Conservation (phyloP, 768 basidiomycete genomes). For the Lyophyllum decastes region DNA sequence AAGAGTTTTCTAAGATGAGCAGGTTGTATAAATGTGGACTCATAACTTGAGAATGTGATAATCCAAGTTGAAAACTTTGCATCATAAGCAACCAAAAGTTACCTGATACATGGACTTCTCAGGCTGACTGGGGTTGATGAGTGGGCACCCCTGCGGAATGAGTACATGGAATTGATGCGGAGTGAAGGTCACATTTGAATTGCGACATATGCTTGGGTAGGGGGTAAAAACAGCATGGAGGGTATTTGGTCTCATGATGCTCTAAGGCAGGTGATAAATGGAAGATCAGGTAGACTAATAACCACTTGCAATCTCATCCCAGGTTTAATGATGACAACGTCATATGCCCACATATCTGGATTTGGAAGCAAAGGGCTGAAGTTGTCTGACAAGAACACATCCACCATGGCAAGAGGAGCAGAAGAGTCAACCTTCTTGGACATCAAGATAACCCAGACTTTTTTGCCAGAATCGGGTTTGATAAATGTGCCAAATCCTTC, state of each 20-base stretch:
- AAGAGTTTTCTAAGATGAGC: too few species aligned
- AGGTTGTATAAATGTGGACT: too few species aligned
- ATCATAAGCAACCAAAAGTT: too few species aligned
- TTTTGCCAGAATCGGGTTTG: background rate
- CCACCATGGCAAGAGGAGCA: background rate
- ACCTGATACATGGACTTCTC: too few species aligned
- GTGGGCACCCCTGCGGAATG: too few species aligned
- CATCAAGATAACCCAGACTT: conserved; percentile 2
- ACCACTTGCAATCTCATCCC: background rate
- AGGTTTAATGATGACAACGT: background rate
- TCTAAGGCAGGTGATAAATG: background rate
- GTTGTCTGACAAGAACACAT: background rate
- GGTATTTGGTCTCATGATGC: too few species aligned
- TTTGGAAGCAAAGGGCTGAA: background rate
- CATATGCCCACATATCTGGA: background rate
- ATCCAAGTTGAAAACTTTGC: too few species aligned
- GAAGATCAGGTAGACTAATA: background rate
- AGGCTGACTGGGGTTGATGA: too few species aligned
- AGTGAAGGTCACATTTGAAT: too few species aligned
- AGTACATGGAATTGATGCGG: too few species aligned
- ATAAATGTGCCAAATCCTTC: conserved; percentile 1
- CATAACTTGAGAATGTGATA: too few species aligned
- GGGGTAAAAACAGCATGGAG: too few species aligned
- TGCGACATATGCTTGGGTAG: background rate
- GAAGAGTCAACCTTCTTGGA: background rate